phyloP scores from a whole-genome alignment of 345 rosid genomes.

The Gossypium longicalyx region DNA sequence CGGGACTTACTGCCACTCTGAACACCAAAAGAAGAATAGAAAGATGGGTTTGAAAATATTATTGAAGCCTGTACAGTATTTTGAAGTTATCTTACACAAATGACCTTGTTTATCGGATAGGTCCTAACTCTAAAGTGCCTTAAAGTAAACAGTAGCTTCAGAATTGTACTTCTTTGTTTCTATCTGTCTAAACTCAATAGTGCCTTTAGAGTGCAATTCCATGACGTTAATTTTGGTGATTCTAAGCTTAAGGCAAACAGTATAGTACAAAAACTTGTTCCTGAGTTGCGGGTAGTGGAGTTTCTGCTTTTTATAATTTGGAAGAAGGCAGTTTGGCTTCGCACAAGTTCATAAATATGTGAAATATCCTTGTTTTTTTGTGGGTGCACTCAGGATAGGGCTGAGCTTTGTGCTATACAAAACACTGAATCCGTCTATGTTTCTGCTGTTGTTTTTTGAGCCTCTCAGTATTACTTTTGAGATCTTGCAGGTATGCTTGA shows the following conservation, averaged over 20 bases:
- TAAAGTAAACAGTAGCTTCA: neutral
- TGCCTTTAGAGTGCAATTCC: neutral
- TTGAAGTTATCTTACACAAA: neutral
- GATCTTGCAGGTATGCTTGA: conserved; percentile 12
- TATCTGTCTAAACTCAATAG: neutral
- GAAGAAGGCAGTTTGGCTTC: neutral
- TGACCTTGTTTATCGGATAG: neutral
- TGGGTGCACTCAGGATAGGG: conserved; percentile 5
- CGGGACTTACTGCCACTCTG: neutral
- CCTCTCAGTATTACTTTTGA: conserved; percentile 19
- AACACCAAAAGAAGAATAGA: neutral
- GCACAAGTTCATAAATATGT: neutral
- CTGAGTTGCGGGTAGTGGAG: neutral
- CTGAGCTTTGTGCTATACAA: conserved; percentile 3
- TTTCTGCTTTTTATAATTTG: neutral
- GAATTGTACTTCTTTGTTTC: neutral
- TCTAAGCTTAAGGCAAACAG: neutral
- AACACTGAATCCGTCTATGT: conserved; percentile 8
- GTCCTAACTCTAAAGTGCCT: neutral
- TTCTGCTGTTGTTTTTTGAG: conserved; percentile 16
- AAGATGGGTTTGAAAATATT: neutral
- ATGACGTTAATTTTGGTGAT: neutral
- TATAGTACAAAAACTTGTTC: neutral
- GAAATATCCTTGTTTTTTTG: neutral
- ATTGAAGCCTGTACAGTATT: neutral